phyloP scores from a whole-genome alignment of 73 alveolate species.

The Symbiodinium natans region DNA sequence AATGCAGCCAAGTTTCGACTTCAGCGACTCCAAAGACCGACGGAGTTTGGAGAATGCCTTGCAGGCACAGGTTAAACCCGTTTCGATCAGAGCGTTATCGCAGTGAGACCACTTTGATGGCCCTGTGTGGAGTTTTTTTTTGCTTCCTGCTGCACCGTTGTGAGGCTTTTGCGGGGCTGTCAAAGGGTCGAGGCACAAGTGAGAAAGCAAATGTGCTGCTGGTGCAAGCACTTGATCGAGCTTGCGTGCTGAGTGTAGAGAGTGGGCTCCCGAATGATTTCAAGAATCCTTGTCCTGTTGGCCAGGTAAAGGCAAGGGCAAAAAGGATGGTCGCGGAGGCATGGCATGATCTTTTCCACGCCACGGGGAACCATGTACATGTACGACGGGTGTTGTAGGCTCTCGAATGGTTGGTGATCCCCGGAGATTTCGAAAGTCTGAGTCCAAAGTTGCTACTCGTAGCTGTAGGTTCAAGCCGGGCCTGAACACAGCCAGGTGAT shows the following conservation, averaged over 20 bases:
- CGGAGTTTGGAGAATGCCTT: constrained; percentile 79
- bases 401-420: too few relatives aligned
- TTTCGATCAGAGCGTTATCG: background rate
- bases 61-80: background rate
- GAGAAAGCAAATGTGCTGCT: too few relatives aligned
- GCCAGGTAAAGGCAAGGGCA: background rate
- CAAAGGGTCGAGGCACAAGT: constrained; percentile 51
- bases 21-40: constrained; percentile 37
- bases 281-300: too few relatives aligned
- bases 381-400: too few relatives aligned
- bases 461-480: too few relatives aligned
- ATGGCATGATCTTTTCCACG: too few relatives aligned
- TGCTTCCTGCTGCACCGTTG: background rate
- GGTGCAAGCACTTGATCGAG: too few relatives aligned
- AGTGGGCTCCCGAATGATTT: too few relatives aligned
- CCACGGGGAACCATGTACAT: too few relatives aligned
- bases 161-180: constrained; percentile 61
- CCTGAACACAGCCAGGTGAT: constrained; percentile 17
- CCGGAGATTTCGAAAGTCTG: too few relatives aligned
- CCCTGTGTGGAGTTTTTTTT: background rate
- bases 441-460: too few relatives aligned
- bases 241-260: too few relatives aligned
- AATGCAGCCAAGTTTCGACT: constrained; percentile 49
- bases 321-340: background rate
- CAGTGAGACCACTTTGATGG: background rate